Percentiles rank a stretch among this genome's conserved stretches.
Conservation (phyloP, 1,284 basidiomycete species). For the Leccinum huronense region DNA sequence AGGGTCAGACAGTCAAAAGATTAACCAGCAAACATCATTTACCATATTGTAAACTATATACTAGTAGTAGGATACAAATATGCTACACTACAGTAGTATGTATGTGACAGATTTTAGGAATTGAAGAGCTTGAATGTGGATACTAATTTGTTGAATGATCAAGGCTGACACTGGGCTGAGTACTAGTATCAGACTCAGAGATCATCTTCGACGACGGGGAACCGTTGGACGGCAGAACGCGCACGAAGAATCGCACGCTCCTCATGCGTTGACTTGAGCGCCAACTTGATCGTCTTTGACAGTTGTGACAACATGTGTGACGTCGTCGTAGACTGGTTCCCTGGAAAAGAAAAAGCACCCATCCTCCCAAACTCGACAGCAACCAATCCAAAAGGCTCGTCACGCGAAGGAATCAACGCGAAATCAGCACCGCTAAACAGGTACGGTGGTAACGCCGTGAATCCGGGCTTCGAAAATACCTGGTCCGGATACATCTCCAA, state of each 20-base stretch:
- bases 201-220: conserved; percentile 94
- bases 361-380: conserved; percentile 95
- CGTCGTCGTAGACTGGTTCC: too few relatives aligned
- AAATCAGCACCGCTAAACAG: conserved; percentile 93
- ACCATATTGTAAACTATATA: too few relatives aligned
- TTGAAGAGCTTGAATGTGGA: too few relatives aligned
- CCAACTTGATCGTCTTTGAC: conserved; percentile 91
- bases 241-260: conserved; percentile 91
- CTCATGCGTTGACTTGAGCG: conserved; percentile 84
- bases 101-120: too few relatives aligned
- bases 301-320: conserved; percentile 92
- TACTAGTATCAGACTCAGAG: too few relatives aligned
- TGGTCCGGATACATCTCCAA: conserved; percentile 95
- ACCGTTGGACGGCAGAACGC: conserved; percentile 88
- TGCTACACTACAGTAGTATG: too few relatives aligned
- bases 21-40: too few relatives aligned
- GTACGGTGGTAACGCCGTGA: conserved; percentile 89
- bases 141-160: too few relatives aligned
- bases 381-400: conserved; percentile 92
- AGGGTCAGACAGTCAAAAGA: too few relatives aligned
- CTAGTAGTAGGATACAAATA: too few relatives aligned
- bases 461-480: conserved; percentile 91
- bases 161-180: too few relatives aligned
- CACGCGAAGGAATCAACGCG: conserved; percentile 89
- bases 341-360: conserved; percentile 94